Conservation (phyloP, 106 monocot species). For the Triglochin maritima region DNA sequence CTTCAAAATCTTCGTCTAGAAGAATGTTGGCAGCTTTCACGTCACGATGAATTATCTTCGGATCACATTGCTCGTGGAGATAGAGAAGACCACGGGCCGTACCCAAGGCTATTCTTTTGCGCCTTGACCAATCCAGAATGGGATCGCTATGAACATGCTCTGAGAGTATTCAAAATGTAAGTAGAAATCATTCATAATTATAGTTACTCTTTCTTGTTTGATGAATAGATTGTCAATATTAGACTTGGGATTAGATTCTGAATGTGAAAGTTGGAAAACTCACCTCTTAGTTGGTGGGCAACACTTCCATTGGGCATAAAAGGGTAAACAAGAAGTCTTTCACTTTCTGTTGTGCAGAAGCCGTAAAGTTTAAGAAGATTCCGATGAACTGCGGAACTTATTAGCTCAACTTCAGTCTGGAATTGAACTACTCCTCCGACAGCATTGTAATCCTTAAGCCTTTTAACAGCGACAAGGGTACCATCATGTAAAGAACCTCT, state of each 20-base stretch:
- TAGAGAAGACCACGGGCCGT: slow-evolving; percentile 77
- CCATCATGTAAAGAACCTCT: slow-evolving; percentile 78
- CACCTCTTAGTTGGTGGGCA: slow-evolving; percentile 82
- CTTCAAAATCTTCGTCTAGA: slow-evolving; percentile 85
- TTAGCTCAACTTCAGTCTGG: slow-evolving; percentile 92
- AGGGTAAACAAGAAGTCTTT: slow-evolving; percentile 87
- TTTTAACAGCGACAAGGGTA: slow-evolving; percentile 73
- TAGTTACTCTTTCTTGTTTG: too few relatives aligned
- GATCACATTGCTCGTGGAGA: slow-evolving; percentile 94
- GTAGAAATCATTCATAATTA: too few relatives aligned
- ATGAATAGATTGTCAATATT: too few relatives aligned
- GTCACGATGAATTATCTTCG: slow-evolving; percentile 89
- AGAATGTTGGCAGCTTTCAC: slow-evolving; percentile 96
- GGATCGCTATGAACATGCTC: slow-evolving; percentile 68
- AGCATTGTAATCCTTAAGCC: slow-evolving; percentile 73
- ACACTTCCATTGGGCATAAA: slow-evolving; percentile 98
- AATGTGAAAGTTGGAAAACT: neutral
- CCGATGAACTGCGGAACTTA: slow-evolving; percentile 83
- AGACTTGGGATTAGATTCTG: neutral
- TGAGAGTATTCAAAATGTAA: slow-evolving; percentile 4
- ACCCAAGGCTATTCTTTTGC: slow-evolving; percentile 80
- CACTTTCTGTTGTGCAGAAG: slow-evolving; percentile 71
- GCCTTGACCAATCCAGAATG: slow-evolving; percentile 65
- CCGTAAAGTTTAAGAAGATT: slow-evolving; percentile 78
- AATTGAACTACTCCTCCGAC: slow-evolving; percentile 78